phyloP scores from a whole-genome alignment of 2,329 filamentous ascomycete species.

The Sporothrix sp. region DNA sequence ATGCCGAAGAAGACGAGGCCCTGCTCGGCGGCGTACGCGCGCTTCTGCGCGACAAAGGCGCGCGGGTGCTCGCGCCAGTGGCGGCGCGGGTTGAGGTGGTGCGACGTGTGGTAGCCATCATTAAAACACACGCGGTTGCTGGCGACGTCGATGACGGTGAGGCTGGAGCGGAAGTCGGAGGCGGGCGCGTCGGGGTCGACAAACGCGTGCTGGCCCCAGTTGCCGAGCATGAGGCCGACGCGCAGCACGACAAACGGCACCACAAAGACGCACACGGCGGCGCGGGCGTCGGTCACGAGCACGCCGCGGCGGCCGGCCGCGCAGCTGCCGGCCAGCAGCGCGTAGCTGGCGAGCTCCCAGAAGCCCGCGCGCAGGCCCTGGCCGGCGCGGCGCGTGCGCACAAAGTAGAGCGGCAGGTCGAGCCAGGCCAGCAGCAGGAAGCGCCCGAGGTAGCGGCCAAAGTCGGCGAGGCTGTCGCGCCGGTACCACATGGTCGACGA shows the following conservation, averaged over 20 bases:
- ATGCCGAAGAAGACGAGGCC: conserved; percentile 74
- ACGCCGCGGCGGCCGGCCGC: conserved; percentile 24
- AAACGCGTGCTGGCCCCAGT: conserved; percentile 77
- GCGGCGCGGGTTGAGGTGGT: conserved; percentile 66
- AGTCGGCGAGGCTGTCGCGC: conserved; percentile 55
- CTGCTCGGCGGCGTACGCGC: conserved; percentile 53
- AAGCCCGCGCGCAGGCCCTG: conserved; percentile 46
- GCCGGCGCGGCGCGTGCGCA: conserved; percentile 47
- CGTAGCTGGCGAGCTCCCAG: conserved; percentile 53
- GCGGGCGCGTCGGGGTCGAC: conserved; percentile 66
- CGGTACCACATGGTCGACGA: conserved; percentile 70
- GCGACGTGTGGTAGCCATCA: conserved; percentile 73
- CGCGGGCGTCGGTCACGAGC: conserved; percentile 35
- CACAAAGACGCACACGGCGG: conserved; percentile 55
- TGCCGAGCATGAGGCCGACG: conserved; percentile 67
- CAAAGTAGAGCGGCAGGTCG: conserved; percentile 66
- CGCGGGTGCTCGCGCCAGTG: conserved; percentile 76
- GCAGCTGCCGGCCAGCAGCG: conserved; percentile 37
- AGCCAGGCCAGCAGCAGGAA: conserved; percentile 68
- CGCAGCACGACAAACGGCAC: conserved; percentile 58
- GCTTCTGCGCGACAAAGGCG: conserved; percentile 61
- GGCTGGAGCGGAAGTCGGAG: conserved; percentile 69
- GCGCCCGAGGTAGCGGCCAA: conserved; percentile 61
- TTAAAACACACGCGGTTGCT: conserved; percentile 77
- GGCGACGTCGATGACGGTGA: conserved; percentile 68